Percentiles rank a stretch among this genome's conserved stretches.
phyloP scores from a whole-genome alignment of 1,139 yeast species.

The Kodamaea fungicola region DNA sequence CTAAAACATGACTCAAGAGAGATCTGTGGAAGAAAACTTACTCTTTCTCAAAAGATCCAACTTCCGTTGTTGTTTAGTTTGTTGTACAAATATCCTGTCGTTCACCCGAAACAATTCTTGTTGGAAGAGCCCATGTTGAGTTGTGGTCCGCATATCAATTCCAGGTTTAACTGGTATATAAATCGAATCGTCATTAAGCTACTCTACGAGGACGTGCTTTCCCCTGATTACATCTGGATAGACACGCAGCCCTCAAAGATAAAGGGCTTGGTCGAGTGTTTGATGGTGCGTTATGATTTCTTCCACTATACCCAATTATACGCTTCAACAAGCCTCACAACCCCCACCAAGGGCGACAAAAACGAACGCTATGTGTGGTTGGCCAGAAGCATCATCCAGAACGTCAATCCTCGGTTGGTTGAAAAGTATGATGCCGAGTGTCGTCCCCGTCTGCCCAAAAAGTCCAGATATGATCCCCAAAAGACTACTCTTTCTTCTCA shows the following conservation, averaged over 20 bases:
- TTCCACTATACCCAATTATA: not conserved
- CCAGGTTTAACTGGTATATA: slow-evolving; percentile 8
- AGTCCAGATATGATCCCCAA: slow-evolving; percentile 8
- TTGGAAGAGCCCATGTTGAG: slow-evolving; percentile 21
- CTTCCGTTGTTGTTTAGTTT: slow-evolving; percentile 22
- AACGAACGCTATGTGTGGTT: slow-evolving; percentile 11
- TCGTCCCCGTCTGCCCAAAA: slow-evolving; percentile 5
- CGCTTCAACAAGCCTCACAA: not conserved
- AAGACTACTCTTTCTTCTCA: slow-evolving; percentile 11
- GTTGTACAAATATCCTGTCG: slow-evolving; percentile 26
- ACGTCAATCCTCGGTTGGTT: slow-evolving; percentile 9
- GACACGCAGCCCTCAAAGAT: slow-evolving; percentile 6
- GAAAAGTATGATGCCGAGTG: slow-evolving; percentile 6
- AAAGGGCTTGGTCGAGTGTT: slow-evolving; percentile 9
- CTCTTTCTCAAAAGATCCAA: slow-evolving; percentile 10
- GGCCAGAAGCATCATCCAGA: slow-evolving; percentile 11
- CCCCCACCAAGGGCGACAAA: not conserved
- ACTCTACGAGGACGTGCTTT: slow-evolving; percentile 3
- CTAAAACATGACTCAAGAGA: slow-evolving; percentile 16
- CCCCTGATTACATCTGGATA: slow-evolving; percentile 2
- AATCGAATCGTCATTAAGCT: slow-evolving; percentile 12
- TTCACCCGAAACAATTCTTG: slow-evolving; percentile 15
- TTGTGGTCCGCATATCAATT: slow-evolving; percentile 17
- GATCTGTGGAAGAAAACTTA: slow-evolving; percentile 23
- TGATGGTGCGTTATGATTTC: slow-evolving; percentile 13